A percentile compares a stretch with the other conserved stretches of the same genome.
These are phyloP conservation scores for Apiotrichum gamsii DNA, from an alignment of 1,284 basidiomycete species.

Conservation along the genomic window DNA sequence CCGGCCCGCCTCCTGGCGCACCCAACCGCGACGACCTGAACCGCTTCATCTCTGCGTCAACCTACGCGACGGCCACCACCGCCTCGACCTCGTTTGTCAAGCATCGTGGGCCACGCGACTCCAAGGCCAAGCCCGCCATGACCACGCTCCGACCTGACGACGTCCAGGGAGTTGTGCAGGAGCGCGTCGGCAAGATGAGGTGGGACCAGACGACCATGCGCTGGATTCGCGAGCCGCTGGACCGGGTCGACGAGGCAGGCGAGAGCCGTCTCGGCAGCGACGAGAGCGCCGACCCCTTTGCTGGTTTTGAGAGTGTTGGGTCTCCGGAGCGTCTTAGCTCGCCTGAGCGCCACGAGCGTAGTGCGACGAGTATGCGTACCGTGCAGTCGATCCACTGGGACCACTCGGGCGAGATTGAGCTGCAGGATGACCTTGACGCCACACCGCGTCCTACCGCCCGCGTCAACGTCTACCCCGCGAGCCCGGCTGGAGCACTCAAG, in stretches of 20 bases:
- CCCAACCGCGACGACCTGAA: conserved; percentile 60
- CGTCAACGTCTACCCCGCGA: background rate
- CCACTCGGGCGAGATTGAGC: too few relatives aligned
- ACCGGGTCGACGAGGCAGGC: conserved; percentile 38
- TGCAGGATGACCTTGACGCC: conserved; percentile 1
- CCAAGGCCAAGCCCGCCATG: conserved; percentile 24
- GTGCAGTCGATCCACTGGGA: too few relatives aligned
- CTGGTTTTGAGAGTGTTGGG: conserved; percentile 70
- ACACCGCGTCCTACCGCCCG: conserved; percentile 3
- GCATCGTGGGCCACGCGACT: conserved; percentile 60
- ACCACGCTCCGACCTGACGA: conserved; percentile 67
- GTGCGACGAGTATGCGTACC: too few relatives aligned
- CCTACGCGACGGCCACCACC: conserved; percentile 59
- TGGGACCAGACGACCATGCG: conserved; percentile 71
- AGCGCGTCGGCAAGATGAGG: conserved; percentile 76
- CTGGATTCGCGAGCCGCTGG: conserved; percentile 64
- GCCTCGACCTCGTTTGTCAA: conserved; percentile 76
- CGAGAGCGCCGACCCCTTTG: conserved; percentile 75
- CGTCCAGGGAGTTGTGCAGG: conserved; percentile 57
- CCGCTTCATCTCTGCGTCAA: conserved; percentile 65
- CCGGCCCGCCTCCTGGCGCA: conserved; percentile 10
- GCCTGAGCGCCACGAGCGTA: too few relatives aligned
- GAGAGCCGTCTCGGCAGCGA: conserved; percentile 46
- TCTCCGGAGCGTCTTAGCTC: background rate
- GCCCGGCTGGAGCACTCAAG: conserved; percentile 2